A percentile compares a stretch with the other conserved stretches of the same genome.
phyloP scores from a whole-genome alignment of 345 rosid genomes.

The Cardamine chenopodiifolia region DNA sequence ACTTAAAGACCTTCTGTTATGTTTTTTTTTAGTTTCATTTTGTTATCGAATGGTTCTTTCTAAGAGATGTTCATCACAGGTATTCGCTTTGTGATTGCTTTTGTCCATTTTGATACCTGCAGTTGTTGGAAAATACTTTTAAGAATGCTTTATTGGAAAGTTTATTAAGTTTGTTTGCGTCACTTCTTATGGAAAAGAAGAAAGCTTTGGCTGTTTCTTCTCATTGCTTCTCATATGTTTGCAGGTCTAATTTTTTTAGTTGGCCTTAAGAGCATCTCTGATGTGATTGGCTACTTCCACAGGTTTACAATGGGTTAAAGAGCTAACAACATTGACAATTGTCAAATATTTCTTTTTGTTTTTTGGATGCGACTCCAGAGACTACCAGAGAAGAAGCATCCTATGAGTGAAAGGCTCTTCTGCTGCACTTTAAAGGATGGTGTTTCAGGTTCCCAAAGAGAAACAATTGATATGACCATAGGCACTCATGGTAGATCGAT shows the following conservation, averaged over 20 bases:
- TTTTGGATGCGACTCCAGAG: too few species aligned
- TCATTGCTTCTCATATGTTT: not conserved
- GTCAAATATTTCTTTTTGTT: too few species aligned
- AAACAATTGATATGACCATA: not conserved
- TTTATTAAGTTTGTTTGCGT: not conserved
- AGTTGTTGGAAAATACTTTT: not conserved
- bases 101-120: not conserved
- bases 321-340: too few species aligned
- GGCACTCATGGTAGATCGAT: not conserved
- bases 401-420: not conserved
- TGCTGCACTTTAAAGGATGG: not conserved
- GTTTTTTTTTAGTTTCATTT: not conserved
- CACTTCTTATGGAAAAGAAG: not conserved
- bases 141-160: slow-evolving; percentile 1
- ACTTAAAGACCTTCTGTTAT: too few species aligned
- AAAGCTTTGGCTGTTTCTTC: not conserved
- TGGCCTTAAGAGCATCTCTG: not conserved
- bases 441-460: not conserved
- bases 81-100: not conserved
- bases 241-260: not conserved
- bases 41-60: not conserved
- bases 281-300: not conserved
- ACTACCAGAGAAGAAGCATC: not conserved
- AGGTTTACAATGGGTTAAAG: not conserved
- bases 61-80: slow-evolving; percentile 1